Evolutionary conservation across 2,329 filamentous ascomycete species (phyloP).

Genomic region (Ascochyta fabae): DNA sequence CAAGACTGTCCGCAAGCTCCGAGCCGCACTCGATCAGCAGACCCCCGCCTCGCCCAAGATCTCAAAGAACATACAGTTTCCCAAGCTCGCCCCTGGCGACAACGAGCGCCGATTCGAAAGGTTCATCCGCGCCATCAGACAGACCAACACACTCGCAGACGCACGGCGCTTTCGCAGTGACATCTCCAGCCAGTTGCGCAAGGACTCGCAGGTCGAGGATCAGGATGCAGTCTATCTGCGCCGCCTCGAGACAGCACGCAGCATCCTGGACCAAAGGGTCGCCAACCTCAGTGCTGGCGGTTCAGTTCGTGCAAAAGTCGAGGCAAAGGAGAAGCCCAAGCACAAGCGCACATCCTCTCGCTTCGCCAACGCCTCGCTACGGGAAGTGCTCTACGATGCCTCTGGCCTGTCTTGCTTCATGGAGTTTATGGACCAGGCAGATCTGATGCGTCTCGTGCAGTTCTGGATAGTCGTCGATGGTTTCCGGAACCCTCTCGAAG

Average conservation of each 20-base stretch:
- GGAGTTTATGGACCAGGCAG: slow-evolving; percentile 97
- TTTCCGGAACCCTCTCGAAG: slow-evolving; percentile 90
- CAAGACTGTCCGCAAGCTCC: slow-evolving; percentile 89
- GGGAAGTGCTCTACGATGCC: slow-evolving; percentile 87
- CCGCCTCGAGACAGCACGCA: slow-evolving; percentile 88
- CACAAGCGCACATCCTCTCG: slow-evolving; percentile 61
- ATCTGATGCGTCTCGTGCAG: slow-evolving; percentile 86
- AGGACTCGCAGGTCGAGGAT: slow-evolving; percentile 76
- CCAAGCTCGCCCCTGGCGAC: slow-evolving; percentile 79
- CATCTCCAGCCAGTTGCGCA: slow-evolving; percentile 88
- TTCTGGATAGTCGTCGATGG: slow-evolving; percentile 99
- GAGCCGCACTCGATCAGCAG: slow-evolving; percentile 92
- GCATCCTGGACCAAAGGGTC: slow-evolving; percentile 88
- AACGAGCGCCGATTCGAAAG: slow-evolving; percentile 93
- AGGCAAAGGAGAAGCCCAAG: slow-evolving; percentile 48
- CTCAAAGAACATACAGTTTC: slow-evolving; percentile 72
- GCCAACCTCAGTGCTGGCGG: slow-evolving; percentile 76
- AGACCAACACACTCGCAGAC: slow-evolving; percentile 90
- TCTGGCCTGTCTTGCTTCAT: slow-evolving; percentile 97
- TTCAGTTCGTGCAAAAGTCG: slow-evolving; percentile 51
- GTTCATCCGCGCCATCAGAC: slow-evolving; percentile 87
- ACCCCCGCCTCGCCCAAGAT: slow-evolving; percentile 78
- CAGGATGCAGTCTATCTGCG: slow-evolving; percentile 88
- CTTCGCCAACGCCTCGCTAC: slow-evolving; percentile 76
- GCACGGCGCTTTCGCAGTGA: slow-evolving; percentile 91